Percentiles rank a stretch among this genome's conserved stretches.
Conservation (phyloP, 208 protist genomes). For the Crithidia fasciculata region DNA sequence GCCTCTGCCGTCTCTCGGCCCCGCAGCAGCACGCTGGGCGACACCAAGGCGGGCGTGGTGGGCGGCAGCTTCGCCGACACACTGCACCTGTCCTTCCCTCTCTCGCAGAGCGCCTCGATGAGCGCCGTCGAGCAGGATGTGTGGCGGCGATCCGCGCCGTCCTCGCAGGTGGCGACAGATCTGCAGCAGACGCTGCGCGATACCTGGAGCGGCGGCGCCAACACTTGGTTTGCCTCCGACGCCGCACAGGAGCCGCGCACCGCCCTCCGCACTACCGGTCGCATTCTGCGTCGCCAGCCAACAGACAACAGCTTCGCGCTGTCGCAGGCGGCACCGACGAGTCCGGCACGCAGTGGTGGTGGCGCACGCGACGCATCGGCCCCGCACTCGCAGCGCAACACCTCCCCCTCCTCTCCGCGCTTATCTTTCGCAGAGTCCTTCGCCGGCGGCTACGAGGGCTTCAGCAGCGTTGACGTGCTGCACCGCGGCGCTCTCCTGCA, state of each 20-base stretch:
- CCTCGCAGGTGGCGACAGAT: neutral
- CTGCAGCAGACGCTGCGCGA: conserved; percentile 16
- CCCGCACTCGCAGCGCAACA: conserved; percentile 8
- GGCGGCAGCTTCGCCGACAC: conserved; percentile 11
- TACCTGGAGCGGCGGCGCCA: conserved; percentile 20
- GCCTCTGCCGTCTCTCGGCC: neutral
- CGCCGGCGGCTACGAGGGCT: neutral
- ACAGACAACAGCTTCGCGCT: neutral
- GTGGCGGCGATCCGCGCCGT: neutral
- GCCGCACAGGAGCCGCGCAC: conserved; percentile 6
- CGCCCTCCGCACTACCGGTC: neutral
- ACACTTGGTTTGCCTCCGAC: conserved; percentile 18
- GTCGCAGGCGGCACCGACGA: neutral
- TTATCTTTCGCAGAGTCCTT: conserved; percentile 12
- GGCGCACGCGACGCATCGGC: neutral
- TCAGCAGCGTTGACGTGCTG: neutral
- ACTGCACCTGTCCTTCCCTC: conserved; percentile 5
- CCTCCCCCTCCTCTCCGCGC: neutral
- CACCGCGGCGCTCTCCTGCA: conserved; percentile 1
- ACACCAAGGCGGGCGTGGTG: neutral
- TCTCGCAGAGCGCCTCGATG: neutral
- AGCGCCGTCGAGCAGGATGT: neutral
- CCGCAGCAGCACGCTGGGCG: neutral
- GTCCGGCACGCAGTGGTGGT: neutral
- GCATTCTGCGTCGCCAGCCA: neutral